These are phyloP conservation scores for Guadua angustifolia DNA, from an alignment of 176 grass and related monocot species.

Conservation along the genomic window DNA sequence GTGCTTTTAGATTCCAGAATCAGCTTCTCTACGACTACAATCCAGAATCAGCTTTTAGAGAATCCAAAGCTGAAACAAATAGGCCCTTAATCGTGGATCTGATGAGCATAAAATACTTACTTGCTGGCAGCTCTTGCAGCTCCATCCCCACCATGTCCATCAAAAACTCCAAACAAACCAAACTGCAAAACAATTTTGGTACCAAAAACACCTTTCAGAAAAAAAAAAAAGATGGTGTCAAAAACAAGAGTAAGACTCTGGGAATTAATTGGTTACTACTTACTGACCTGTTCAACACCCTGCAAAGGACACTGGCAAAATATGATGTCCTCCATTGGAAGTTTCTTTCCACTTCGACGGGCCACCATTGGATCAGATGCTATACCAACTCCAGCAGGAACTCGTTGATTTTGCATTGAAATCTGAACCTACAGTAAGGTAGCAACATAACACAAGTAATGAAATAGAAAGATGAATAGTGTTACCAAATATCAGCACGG, in stretches of 20 bases:
- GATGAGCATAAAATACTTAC: constrained; percentile 53
- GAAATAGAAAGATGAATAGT: constrained; percentile 4
- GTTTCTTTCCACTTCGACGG: constrained; percentile 63
- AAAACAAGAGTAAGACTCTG: constrained; percentile 14
- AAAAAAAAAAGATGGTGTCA: neutral
- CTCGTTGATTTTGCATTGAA: constrained; percentile 53
- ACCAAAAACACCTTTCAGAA: no score
- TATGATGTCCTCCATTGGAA: constrained; percentile 79
- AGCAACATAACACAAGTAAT: constrained; percentile 11
- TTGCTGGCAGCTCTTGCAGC: constrained; percentile 76
- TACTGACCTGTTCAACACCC: constrained; percentile 64
- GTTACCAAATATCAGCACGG: neutral
- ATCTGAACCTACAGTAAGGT: constrained; percentile 57
- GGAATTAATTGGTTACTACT: constrained; percentile 42
- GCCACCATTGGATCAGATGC: constrained; percentile 77
- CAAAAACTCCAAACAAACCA: constrained; percentile 79
- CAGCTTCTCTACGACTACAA: no score
- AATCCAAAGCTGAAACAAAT: no score
- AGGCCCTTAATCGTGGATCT: constrained; percentile 19
- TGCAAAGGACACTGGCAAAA: constrained; percentile 74
- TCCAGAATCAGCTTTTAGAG: no score
- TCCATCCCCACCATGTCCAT: constrained; percentile 87
- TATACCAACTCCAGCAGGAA: constrained; percentile 70
- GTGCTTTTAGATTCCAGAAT: no score
- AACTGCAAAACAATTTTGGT: constrained; percentile 59